Evolutionary conservation across 306 rosid genomes (phyloP), one percentile per base, ranked within the genome.

Genomic region (Trichosanthes truncata): DNA sequence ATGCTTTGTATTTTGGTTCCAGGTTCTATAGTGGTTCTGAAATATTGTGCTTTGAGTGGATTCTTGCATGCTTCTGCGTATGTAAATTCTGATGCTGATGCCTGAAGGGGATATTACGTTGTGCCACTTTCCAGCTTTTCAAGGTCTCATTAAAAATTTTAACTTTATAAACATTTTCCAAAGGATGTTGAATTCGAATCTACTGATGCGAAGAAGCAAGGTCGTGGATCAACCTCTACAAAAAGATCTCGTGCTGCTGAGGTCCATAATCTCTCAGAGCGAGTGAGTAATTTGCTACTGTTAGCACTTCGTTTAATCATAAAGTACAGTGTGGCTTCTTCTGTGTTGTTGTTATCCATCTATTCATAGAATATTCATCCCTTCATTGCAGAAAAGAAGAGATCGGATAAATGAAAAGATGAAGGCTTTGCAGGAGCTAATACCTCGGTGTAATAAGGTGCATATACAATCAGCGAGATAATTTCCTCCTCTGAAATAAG

Each of bases 371-470:
- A 56, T 61, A 17, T 79, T 74, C 29, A 31, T 82, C 67, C 29
- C 36, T 56, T 10, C 33, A 29, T 15, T 86, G 79, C 91, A 94
- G 97, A 90, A 80, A 82, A 97, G 97, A 67, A 90, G 98, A 46
- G 98, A 94, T 83, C 88, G 97, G 82, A 92, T 94, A 66, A 92
- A 94, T 43, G 94, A 90, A 77, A 92, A 89, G 90, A 92, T 94
- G 98, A 92, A 60, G 84, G 89, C 96, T 38, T 81, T 94, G 81
- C 96, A 90, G 87, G 96, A 92, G 81, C 92, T 94, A 35, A 89
- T 92, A 84, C 98, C 97, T 48, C 88, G 89, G 61, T 90, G 98
- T 87, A 92, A 89, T 82, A 94, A 94, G 96, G 97, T 86, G 21
- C 59, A 15, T 60, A 63, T 79, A 10, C 53, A 45, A 48, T 36